Evolutionary conservation across 2,329 filamentous ascomycete genomes (phyloP).

Genomic region (Aspergillus clavatus): DNA sequence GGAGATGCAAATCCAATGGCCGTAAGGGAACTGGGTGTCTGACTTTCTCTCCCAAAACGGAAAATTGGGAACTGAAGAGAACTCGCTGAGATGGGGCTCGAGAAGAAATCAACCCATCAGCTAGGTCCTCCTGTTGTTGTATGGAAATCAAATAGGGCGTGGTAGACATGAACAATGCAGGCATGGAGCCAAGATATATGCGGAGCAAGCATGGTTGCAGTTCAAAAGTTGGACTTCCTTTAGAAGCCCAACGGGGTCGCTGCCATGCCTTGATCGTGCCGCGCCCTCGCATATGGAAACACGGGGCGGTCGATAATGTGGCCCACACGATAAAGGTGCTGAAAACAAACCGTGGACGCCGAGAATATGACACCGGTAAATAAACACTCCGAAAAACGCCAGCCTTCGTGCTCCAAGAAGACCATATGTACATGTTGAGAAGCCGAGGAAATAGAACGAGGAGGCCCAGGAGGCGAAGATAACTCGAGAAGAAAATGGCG

Average conservation of each 20-base stretch:
- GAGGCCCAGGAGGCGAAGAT: background rate
- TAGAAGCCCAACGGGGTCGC: too few relatives aligned
- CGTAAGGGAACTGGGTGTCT: too few relatives aligned
- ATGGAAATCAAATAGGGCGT: background rate
- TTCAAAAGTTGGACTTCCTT: too few relatives aligned
- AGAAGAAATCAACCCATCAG: background rate
- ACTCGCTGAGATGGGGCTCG: background rate
- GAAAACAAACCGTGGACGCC: conserved; percentile 5
- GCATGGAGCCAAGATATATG: background rate
- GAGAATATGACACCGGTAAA: background rate
- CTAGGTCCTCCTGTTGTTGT: background rate
- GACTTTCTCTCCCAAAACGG: too few relatives aligned
- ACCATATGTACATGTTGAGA: conserved; percentile 8
- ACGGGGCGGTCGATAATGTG: background rate
- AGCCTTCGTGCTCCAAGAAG: conserved; percentile 1
- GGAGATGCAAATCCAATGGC: too few relatives aligned
- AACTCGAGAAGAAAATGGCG: background rate
- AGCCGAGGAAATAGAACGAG: background rate
- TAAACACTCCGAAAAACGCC: conserved; percentile 2
- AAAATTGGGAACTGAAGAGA: too few relatives aligned
- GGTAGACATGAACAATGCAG: background rate
- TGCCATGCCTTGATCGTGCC: background rate
- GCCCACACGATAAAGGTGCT: background rate
- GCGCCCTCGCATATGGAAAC: background rate
- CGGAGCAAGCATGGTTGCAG: background rate